phyloP scores from a whole-genome alignment of 2,329 filamentous ascomycete genomes.

The Elsinoe necatrix region DNA sequence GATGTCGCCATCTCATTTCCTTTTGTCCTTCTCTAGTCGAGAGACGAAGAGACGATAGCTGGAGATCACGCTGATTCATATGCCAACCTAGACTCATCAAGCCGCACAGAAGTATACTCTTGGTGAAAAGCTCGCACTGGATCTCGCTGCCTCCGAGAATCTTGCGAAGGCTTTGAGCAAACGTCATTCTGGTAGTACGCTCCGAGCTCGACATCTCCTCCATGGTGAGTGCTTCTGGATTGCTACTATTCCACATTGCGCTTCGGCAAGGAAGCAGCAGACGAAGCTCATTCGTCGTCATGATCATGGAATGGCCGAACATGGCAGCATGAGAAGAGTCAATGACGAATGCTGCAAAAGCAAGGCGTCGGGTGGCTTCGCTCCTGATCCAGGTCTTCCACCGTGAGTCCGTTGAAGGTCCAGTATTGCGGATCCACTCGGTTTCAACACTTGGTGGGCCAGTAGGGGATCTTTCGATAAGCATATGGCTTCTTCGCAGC shows the following conservation, averaged over 20 bases:
- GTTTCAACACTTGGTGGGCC: background rate
- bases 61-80: constrained; percentile 88
- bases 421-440: background rate
- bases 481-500: constrained; percentile 85
- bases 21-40: constrained; percentile 79
- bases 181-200: constrained; percentile 70
- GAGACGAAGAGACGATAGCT: constrained; percentile 73
- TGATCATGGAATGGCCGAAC: constrained; percentile 92
- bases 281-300: constrained; percentile 91
- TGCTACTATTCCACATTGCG: constrained; percentile 63
- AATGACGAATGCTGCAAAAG: constrained; percentile 85
- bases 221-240: too few relatives aligned
- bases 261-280: constrained; percentile 86
- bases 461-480: constrained; percentile 60
- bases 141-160: constrained; percentile 66
- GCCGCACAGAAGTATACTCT: constrained; percentile 84
- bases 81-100: constrained; percentile 90
- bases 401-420: constrained; percentile 38
- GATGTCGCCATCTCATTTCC: constrained; percentile 58
- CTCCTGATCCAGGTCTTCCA: constrained; percentile 93
- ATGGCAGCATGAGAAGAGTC: constrained; percentile 92
- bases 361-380: constrained; percentile 76
- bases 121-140: constrained; percentile 78
- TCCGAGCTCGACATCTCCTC: too few relatives aligned
- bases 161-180: constrained; percentile 80